A percentile compares a stretch with the other conserved stretches of the same genome.
Evolutionary conservation across 305 asterid genomes (phyloP).

Genomic region (Coffea humblotiana): DNA sequence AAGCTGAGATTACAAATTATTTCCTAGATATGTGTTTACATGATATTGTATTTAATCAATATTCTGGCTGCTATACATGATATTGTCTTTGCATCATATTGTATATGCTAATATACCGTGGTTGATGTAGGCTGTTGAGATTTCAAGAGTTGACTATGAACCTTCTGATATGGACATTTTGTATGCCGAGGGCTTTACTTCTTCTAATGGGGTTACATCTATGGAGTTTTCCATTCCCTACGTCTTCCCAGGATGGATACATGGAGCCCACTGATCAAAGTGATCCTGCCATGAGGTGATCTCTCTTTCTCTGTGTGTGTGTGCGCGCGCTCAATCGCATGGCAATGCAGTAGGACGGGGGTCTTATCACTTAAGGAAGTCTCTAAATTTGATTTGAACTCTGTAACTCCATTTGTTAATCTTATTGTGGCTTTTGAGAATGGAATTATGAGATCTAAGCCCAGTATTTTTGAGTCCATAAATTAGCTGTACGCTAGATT

Average conservation of each 20-base stretch:
- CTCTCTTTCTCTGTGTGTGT: neutral
- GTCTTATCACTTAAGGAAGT: neutral
- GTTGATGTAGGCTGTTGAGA: conserved; percentile 65
- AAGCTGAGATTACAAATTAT: conserved; percentile 9
- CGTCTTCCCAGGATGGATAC: conserved; percentile 50
- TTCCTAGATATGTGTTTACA: neutral
- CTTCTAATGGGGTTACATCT: conserved; percentile 78
- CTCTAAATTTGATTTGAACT: neutral
- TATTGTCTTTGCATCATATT: too few species aligned
- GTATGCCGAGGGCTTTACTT: conserved; percentile 75
- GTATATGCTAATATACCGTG: conserved; percentile 16
- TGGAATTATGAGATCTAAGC: neutral
- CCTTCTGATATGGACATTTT: conserved; percentile 87
- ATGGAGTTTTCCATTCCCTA: conserved; percentile 76
- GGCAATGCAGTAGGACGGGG: neutral
- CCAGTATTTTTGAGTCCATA: neutral
- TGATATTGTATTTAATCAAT: neutral
- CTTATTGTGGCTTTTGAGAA: neutral
- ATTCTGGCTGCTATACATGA: conserved; percentile 8
- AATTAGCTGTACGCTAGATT: neutral
- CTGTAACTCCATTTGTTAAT: neutral
- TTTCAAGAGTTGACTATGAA: conserved; percentile 65
- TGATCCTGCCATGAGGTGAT: conserved; percentile 46
- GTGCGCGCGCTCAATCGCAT: too few species aligned
- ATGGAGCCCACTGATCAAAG: conserved; percentile 63